phyloP scores from a whole-genome alignment of 2,329 filamentous ascomycete genomes.

The Sphaerulina populicola region DNA sequence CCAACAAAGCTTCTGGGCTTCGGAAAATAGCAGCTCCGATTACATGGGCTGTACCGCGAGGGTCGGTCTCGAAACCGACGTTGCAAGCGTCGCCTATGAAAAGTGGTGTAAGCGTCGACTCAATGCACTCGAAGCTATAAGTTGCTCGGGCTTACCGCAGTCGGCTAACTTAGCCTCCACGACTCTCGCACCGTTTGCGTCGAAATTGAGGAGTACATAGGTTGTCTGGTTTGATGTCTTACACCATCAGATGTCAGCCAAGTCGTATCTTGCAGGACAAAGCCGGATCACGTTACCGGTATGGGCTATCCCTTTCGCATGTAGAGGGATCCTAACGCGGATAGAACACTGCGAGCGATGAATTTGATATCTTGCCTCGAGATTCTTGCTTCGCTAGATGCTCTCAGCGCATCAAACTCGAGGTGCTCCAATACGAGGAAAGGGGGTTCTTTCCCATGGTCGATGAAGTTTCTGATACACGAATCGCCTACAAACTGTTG shows the following conservation, averaged over 20 bases:
- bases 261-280: conserved; percentile 12
- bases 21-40: conserved; percentile 35
- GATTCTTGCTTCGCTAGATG: conserved; percentile 6
- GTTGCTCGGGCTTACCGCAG: conserved; percentile 11
- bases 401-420: conserved; percentile 8
- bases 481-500: conserved; percentile 9
- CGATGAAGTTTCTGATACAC: conserved; percentile 10
- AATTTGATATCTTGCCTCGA: conserved; percentile 16
- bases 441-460: conserved; percentile 8
- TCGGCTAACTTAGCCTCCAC: conserved; percentile 30
- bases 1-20: conserved; percentile 33
- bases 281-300: conserved; percentile 13
- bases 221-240: conserved; percentile 35
- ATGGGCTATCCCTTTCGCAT: conserved; percentile 27
- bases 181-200: conserved; percentile 24
- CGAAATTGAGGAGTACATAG: conserved; percentile 33
- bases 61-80: conserved; percentile 17
- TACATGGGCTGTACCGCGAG: conserved; percentile 18
- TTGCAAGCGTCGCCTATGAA: conserved; percentile 9
- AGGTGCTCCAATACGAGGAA: conserved; percentile 11
- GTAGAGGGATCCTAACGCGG: conserved; percentile 26
- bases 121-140: conserved; percentile 1
- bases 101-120: conserved; percentile 4
- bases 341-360: conserved; percentile 21
- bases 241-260: conserved; percentile 3